Evolutionary conservation across 2,329 filamentous ascomycete genomes (phyloP).

Genomic region (Phymatotrichopsis omnivora): DNA sequence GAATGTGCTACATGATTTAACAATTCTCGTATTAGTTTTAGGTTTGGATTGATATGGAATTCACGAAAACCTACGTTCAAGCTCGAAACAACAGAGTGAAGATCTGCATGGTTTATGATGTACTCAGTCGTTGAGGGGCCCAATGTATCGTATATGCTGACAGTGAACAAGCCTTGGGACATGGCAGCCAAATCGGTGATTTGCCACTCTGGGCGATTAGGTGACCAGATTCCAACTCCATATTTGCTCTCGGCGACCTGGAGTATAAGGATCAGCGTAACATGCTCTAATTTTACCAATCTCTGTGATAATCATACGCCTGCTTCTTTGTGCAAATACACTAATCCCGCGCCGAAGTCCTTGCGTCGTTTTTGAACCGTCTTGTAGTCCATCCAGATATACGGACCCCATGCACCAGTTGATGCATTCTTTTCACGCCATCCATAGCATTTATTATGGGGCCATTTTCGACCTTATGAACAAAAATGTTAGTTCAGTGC

Average conservation of each 20-base stretch:
- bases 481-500: conserved; percentile 5
- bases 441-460: conserved; percentile 66
- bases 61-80: conserved; percentile 44
- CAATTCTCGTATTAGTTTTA: conserved; percentile 67
- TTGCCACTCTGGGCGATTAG: conserved; percentile 84
- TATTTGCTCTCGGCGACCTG: conserved; percentile 49
- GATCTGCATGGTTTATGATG: conserved; percentile 81
- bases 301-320: conserved; percentile 43
- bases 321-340: conserved; percentile 65
- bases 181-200: conserved; percentile 75
- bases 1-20: conserved; percentile 35
- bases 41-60: conserved; percentile 66
- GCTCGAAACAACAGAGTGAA: conserved; percentile 60
- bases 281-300: not conserved
- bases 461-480: conserved; percentile 44
- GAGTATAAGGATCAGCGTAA: no score
- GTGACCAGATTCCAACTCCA: conserved; percentile 74
- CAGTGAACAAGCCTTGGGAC: conserved; percentile 78
- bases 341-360: conserved; percentile 75
- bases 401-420: conserved; percentile 65
- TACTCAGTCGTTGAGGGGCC: conserved; percentile 86
- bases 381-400: conserved; percentile 72
- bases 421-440: conserved; percentile 65
- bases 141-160: conserved; percentile 93
- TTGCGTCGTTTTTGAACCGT: conserved; percentile 69